A percentile compares a stretch with the other conserved stretches of the same genome.
These are phyloP conservation scores for Heterobasidion irregulare DNA, from an alignment of 1,284 basidiomycete genomes.

Conservation along the genomic window DNA sequence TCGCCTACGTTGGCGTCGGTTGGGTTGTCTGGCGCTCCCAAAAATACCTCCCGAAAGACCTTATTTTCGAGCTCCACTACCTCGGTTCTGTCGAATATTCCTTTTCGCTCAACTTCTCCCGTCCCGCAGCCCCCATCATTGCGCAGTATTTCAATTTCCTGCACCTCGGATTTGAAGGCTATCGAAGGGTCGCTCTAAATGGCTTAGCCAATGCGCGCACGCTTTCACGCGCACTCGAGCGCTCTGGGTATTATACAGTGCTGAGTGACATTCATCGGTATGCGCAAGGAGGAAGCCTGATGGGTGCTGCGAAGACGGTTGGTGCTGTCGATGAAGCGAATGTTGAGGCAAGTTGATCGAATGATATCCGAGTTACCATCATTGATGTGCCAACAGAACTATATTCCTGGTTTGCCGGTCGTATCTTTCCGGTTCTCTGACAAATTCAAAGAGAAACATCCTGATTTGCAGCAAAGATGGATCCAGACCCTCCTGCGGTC, in stretches of 20 bases:
- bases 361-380: background rate
- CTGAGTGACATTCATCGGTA: slow-evolving; percentile 63
- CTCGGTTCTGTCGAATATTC: slow-evolving; percentile 50
- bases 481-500: slow-evolving; percentile 75
- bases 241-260: slow-evolving; percentile 68
- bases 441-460: slow-evolving; percentile 59
- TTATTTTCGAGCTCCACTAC: slow-evolving; percentile 92
- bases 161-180: slow-evolving; percentile 81
- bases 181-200: slow-evolving; percentile 63
- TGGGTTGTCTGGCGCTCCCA: slow-evolving; percentile 84
- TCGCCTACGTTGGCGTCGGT: slow-evolving; percentile 82
- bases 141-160: slow-evolving; percentile 91
- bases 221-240: slow-evolving; percentile 81
- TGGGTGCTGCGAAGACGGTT: slow-evolving; percentile 27
- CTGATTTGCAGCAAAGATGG: slow-evolving; percentile 81
- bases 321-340: slow-evolving; percentile 36
- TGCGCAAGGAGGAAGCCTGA: slow-evolving; percentile 15
- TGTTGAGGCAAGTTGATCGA: slow-evolving; percentile 39
- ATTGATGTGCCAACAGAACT: slow-evolving; percentile 32
- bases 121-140: slow-evolving; percentile 86
- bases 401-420: slow-evolving; percentile 79
- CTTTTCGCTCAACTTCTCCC: slow-evolving; percentile 93
- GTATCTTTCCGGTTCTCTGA: slow-evolving; percentile 90
- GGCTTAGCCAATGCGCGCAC: slow-evolving; percentile 83
- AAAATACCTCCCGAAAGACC: slow-evolving; percentile 73